Evolutionary conservation across 495 filamentous ascomycete species (phyloP), one percentile per base, ranked within the genome.

Genomic region (Cenococcum geophilum): DNA sequence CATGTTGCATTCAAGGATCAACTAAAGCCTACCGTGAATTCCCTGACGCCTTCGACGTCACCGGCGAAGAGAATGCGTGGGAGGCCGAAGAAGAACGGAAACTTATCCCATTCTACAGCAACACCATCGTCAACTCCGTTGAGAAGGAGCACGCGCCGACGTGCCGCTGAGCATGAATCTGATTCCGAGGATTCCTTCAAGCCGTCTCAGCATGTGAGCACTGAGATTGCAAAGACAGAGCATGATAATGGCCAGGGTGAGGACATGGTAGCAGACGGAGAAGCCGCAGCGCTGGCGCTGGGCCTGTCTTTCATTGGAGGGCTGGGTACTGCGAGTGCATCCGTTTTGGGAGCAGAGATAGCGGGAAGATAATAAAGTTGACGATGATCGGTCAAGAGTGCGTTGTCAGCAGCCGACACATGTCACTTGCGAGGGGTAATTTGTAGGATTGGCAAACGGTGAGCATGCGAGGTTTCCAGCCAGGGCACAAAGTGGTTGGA

Each of bases 1-100:
- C 68, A 68, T 22, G 68, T 70, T 1, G 57, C 65, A 0, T 70
- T 70, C 36, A 40, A 58, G 45, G 40, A 35, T 2, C 25, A 63
- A 10, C n/a, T 36, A 5, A 5, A 43, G 43, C 11, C 34, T 5
- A 42, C 18, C 25, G 60, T 32, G 0, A 45, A 61, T 14, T 12
- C 18, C 1, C 36, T 54, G 34, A n/a, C 27, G 6, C 57, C 49
- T 1, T 37, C 36, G 5, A 27, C 40, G 12, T 49, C 67, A 2
- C 64, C 67, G 1, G 57, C 9, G 50, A 70, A 67, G 45, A 55
- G 42, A 23, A 34, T 14, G 22, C 55, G 68, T 21, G 68, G 65
- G 14, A 37, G 68, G 40, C 64, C 68, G 1, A 68, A 49, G 59
- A 70, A 68, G 45, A 55, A 53, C 27, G 55, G 11, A 5, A 50